Percentiles rank a stretch among this genome's conserved stretches.
Conservation (phyloP, 1,284 basidiomycete species). For the Ganoderma resinaceum region DNA sequence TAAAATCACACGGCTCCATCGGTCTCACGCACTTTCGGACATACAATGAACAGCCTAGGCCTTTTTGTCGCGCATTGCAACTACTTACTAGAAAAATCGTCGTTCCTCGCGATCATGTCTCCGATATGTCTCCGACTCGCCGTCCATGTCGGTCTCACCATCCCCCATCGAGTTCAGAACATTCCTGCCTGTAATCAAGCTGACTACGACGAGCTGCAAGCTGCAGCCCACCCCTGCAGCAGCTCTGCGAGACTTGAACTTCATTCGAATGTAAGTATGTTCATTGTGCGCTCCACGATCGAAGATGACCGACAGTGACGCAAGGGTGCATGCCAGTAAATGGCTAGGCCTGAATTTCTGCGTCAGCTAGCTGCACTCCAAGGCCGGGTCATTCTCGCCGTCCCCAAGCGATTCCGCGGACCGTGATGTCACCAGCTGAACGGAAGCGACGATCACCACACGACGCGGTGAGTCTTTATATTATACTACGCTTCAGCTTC, state of each 20-base stretch:
- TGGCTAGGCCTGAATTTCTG: not conserved
- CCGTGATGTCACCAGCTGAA: slow-evolving; percentile 5
- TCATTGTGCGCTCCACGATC: not conserved
- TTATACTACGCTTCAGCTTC: not conserved
- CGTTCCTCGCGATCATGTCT: slow-evolving; percentile 20
- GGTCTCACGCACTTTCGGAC: slow-evolving; percentile 22
- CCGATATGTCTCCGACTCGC: slow-evolving; percentile 21
- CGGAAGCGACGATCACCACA: not conserved
- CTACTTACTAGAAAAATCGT: slow-evolving; percentile 23
- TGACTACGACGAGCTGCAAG: slow-evolving; percentile 14
- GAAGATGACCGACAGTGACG: not conserved
- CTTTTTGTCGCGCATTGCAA: slow-evolving; percentile 20
- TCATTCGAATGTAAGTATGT: not conserved
- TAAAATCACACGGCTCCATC: slow-evolving; percentile 27
- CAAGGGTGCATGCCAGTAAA: not conserved
- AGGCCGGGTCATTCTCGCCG: not conserved
- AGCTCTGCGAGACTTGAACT: too few relatives aligned
- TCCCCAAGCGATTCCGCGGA: not conserved
- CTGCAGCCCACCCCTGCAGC: too few relatives aligned
- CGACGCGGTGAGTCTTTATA: slow-evolving; percentile 1
- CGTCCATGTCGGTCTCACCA: slow-evolving; percentile 20
- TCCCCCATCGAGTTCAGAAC: slow-evolving; percentile 24
- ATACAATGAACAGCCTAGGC: slow-evolving; percentile 23
- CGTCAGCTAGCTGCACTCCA: not conserved
- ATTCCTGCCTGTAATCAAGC: slow-evolving; percentile 22